phyloP scores from a whole-genome alignment of 2,329 filamentous ascomycete genomes.

The Fusarium tricinctum region DNA sequence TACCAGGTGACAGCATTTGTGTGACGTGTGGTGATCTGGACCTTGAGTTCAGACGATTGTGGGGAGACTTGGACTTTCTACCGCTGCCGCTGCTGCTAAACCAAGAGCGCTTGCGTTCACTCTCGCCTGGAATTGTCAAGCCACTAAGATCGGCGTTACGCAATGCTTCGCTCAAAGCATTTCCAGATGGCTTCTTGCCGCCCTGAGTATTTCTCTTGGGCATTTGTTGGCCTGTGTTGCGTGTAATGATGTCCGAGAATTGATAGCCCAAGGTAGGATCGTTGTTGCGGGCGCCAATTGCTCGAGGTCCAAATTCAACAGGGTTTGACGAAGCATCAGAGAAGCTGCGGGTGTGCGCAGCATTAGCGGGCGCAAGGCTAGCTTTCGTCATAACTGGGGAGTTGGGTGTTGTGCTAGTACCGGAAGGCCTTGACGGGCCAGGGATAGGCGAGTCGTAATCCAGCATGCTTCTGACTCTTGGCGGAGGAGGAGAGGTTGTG shows the following conservation, averaged over 20 bases:
- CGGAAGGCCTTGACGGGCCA: constrained; percentile 42
- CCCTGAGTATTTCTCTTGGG: constrained; percentile 67
- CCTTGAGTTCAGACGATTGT: constrained; percentile 60
- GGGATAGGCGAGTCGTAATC: constrained; percentile 59
- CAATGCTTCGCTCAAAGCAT: constrained; percentile 66
- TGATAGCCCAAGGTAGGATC: constrained; percentile 70
- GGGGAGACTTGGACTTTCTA: constrained; percentile 67
- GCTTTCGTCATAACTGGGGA: constrained; percentile 50
- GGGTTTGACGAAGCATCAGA: constrained; percentile 67
- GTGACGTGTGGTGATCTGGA: constrained; percentile 55
- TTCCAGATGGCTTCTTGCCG: constrained; percentile 55
- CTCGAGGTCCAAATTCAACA: constrained; percentile 60
- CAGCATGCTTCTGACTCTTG: constrained; percentile 66
- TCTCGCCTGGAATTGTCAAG: constrained; percentile 64
- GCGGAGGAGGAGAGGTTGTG: constrained; percentile 56
- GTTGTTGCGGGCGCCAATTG: constrained; percentile 43
- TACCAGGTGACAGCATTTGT: constrained; percentile 50
- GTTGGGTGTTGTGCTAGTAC: constrained; percentile 54
- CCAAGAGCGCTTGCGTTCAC: constrained; percentile 58
- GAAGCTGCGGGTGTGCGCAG: constrained; percentile 62
- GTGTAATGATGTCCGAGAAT: constrained; percentile 71
- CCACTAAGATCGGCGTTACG: constrained; percentile 65
- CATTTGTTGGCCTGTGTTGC: constrained; percentile 62
- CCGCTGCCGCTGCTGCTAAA: constrained; percentile 56
- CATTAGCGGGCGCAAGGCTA: constrained; percentile 40